Evolutionary conservation across 345 rosid genomes (phyloP).

Genomic region (Hypericum androsaemum): DNA sequence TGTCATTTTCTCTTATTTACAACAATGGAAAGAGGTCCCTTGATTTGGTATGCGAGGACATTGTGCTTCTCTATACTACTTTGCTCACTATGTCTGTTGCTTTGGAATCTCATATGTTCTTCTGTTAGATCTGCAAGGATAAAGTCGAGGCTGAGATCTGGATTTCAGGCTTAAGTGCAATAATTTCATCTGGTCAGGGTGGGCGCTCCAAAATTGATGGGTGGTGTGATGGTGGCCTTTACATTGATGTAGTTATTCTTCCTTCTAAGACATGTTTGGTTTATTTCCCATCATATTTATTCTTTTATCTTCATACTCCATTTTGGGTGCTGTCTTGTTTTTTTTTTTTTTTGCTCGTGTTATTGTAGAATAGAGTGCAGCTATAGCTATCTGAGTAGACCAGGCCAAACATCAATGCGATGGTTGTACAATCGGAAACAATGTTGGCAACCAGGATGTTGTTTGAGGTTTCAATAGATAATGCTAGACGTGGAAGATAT

Average conservation of each 20-base stretch:
- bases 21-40: constrained; percentile 75
- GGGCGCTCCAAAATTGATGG: constrained; percentile 96
- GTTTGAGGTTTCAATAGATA: too few species aligned
- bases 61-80: not conserved
- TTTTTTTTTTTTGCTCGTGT: too few species aligned
- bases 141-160: constrained; percentile 93
- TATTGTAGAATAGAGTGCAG: too few species aligned
- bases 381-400: too few species aligned
- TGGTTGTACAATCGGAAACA: too few species aligned
- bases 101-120: too few species aligned
- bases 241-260: constrained; percentile 53
- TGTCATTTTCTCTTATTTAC: constrained; percentile 82
- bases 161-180: constrained; percentile 73
- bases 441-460: too few species aligned
- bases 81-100: too few species aligned
- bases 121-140: constrained; percentile 73
- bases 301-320: not conserved
- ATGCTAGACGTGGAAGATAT: too few species aligned
- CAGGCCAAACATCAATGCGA: too few species aligned
- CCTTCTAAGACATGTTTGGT: not conserved
- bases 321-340: not conserved
- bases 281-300: not conserved
- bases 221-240: constrained; percentile 81
- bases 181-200: constrained; percentile 65
- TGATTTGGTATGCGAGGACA: constrained; percentile 71